Base-by-base conservation (phyloP, 495 filamentous ascomycete genomes). In the Talaromyces stipitatus region DNA sequence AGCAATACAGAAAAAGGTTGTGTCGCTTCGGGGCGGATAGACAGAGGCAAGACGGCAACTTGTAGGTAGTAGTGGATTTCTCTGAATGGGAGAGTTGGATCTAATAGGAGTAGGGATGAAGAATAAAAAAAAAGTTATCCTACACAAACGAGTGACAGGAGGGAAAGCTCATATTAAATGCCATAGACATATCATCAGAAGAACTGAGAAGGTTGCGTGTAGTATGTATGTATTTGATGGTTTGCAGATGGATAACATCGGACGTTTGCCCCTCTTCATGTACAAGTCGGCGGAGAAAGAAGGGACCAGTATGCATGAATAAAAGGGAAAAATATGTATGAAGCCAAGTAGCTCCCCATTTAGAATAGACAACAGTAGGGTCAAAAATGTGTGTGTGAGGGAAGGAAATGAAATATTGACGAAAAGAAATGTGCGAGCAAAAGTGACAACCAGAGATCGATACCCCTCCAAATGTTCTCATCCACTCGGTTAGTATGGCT, bases 401-500 rank as follows among this genome's bases (percentile, higher is more conserved):
- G 9, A 53, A 53, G 61, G 51, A 55, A 51, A 57, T 47, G 38
- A 59, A 54, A 55, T 56, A 43, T 47, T 38, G 16, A 18, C 4
- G 16, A 51, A 51, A 22, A 9, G n/a, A 51, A 26, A 51, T 28
- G n/a, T 22, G 48, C n/a, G n/a, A n/a, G n/a, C n/a, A n/a, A n/a
- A 72, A 67, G 69, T 18, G 36, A 41, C 36, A 41, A 18, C n/a
- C 32, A 16, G 32, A 36, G 14, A 36, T 36, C 32, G 65, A 61
- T 66, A 63, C 60, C 60, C 60, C 67, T 60, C 60, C 61, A 38
- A 18, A 36, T 54, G 51, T 65, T 64, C 64, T 68, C 67, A 66
- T 69, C 71, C 70, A 72, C 64, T 72, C 58, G 68, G 68, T 50
- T 43, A 64, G 62, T 65, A 50, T 60, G 61, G 50, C 57, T 59